Evolutionary conservation across 2,329 filamentous ascomycete species (phyloP).

Genomic region (Ophiostoma angusticollis): DNA sequence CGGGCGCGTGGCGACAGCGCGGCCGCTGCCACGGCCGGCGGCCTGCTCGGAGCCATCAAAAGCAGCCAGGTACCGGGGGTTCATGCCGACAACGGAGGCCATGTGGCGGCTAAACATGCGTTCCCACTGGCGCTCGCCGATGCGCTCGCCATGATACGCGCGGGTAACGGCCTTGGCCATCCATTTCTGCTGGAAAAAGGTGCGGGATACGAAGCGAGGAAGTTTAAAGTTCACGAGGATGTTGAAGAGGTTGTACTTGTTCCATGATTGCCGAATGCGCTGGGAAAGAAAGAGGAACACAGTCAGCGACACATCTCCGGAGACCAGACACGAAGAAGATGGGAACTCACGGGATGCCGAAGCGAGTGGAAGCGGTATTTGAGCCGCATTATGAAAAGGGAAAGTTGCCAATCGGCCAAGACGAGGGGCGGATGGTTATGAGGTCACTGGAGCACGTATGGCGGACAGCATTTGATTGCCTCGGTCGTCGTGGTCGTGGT

Average conservation of each 20-base stretch:
- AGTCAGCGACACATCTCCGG: too few relatives aligned
- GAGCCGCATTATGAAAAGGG: constrained; percentile 28
- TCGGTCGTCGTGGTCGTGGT: background rate
- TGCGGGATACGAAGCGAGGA: constrained; percentile 34
- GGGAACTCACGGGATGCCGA: constrained; percentile 50
- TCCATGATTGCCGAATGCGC: constrained; percentile 95
- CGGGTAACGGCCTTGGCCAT: constrained; percentile 69
- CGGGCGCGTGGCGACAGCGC: constrained; percentile 16
- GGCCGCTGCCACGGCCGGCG: constrained; percentile 68
- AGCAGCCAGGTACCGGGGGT: constrained; percentile 62
- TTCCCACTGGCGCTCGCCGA: constrained; percentile 86
- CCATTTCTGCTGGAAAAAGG: constrained; percentile 99
- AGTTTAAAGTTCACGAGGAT: constrained; percentile 40
- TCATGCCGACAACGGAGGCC: constrained; percentile 74
- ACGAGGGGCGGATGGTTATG: too few relatives aligned
- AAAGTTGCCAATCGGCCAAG: constrained; percentile 2
- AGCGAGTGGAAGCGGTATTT: constrained; percentile 55
- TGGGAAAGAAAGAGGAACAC: too few relatives aligned
- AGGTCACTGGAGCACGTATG: too few relatives aligned
- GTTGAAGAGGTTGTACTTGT: constrained; percentile 95
- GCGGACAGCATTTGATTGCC: too few relatives aligned
- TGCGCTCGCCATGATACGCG: constrained; percentile 88
- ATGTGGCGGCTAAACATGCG: constrained; percentile 80
- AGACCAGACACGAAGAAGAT: too few relatives aligned
- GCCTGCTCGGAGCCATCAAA: constrained; percentile 76